A percentile compares a stretch with the other conserved stretches of the same genome.
These are phyloP conservation scores for Croton laevigatus DNA, from an alignment of 441 rosid genomes.

Conservation along the genomic window DNA sequence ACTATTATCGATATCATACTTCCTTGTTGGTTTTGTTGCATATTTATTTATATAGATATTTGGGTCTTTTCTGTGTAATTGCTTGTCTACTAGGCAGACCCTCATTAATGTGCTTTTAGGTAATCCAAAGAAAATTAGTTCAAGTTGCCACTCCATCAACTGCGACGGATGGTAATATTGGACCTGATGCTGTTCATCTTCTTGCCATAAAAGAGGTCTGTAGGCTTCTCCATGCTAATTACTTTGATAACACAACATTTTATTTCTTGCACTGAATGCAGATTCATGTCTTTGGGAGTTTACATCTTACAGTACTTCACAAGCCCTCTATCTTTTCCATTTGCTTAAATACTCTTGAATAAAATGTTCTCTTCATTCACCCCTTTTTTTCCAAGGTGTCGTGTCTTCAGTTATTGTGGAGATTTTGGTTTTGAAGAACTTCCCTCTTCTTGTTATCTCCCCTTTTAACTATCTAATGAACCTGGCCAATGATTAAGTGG, in stretches of 20 bases:
- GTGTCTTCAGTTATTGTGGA: constrained; percentile 1
- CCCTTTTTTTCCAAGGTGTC: neutral
- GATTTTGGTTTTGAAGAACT: neutral
- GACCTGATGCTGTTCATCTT: constrained; percentile 94
- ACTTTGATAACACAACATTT: neutral
- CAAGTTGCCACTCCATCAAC: constrained; percentile 88
- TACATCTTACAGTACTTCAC: neutral
- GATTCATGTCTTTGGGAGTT: neutral
- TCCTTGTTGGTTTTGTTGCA: neutral
- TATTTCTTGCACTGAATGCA: constrained; percentile 6
- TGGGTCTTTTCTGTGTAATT: constrained; percentile 5
- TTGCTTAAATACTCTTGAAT: constrained; percentile 3
- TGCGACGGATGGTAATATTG: constrained; percentile 58
- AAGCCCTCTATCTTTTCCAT: neutral
- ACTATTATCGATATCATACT: constrained; percentile 5
- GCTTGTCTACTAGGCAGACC: constrained; percentile 15
- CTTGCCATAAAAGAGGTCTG: constrained; percentile 90
- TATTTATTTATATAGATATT: neutral
- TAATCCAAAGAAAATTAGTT: constrained; percentile 71
- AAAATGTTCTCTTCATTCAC: constrained; percentile 1
- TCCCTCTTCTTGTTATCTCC: neutral
- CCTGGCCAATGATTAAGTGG: neutral
- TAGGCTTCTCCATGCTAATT: neutral
- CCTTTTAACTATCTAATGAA: neutral
- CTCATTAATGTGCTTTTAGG: constrained; percentile 43